Conservation (phyloP, 1,139 yeast species). For the Pneumocystis wakefieldiae region DNA sequence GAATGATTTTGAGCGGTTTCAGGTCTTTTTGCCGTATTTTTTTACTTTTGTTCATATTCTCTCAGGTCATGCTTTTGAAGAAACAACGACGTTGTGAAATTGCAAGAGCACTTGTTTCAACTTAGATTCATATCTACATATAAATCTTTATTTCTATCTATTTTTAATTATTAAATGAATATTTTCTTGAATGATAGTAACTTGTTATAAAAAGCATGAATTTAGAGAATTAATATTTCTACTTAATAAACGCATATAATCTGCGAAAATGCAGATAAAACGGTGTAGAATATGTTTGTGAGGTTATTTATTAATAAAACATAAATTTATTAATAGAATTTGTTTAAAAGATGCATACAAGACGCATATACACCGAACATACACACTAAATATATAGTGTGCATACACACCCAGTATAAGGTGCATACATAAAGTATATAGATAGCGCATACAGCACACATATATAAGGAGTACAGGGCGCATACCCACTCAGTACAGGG, state of each 20-base stretch:
- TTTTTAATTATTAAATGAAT: too few relatives aligned
- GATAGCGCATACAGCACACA: not conserved
- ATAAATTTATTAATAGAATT: too few relatives aligned
- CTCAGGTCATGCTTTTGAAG: constrained; percentile 6
- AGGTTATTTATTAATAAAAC: too few relatives aligned
- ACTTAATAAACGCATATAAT: too few relatives aligned
- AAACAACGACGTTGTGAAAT: constrained; percentile 81
- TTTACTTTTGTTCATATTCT: constrained; percentile 23
- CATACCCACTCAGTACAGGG: not conserved
- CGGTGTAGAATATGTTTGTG: too few relatives aligned
- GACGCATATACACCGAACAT: not conserved
- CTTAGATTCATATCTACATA: too few relatives aligned
- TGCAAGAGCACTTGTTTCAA: constrained; percentile 50
- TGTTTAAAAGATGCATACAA: not conserved
- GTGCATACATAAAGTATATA: too few relatives aligned
- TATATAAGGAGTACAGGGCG: not conserved
- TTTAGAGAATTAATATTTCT: too few relatives aligned
- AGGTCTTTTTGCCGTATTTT: constrained; percentile 41
- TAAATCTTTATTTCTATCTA: too few relatives aligned
- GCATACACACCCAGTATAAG: not conserved
- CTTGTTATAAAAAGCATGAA: too few relatives aligned
- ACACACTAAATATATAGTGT: not conserved
- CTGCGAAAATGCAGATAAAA: too few relatives aligned
- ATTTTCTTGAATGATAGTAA: too few relatives aligned
- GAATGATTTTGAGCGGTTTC: constrained; percentile 98